phyloP scores from a whole-genome alignment of 352 stramenopile genomes.

The Globisporangium yorkense region DNA sequence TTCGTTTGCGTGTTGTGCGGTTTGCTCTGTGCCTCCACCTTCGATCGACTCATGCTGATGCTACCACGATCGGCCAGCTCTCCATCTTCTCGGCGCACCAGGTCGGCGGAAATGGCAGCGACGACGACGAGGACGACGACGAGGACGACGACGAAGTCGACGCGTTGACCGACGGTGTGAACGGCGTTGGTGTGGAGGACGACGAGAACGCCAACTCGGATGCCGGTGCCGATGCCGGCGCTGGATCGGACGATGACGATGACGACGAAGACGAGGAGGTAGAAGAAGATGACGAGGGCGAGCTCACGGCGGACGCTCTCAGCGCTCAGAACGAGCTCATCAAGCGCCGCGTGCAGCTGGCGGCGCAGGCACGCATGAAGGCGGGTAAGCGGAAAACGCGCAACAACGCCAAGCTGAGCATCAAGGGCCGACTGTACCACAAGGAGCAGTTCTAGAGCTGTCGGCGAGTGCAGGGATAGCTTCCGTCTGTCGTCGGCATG shows the following conservation, averaged over 20 bases:
- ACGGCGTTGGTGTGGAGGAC: conserved; percentile 26
- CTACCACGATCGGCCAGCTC: conserved; percentile 26
- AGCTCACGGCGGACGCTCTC: conserved; percentile 25
- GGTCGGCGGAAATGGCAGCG: conserved; percentile 24
- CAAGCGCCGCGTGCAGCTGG: conserved; percentile 76
- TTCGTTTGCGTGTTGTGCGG: background rate
- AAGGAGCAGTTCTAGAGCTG: conserved; percentile 68
- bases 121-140: conserved; percentile 44
- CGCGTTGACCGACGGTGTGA: conserved; percentile 29
- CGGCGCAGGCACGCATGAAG: conserved; percentile 55
- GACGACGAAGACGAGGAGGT: conserved; percentile 22
- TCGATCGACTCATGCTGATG: background rate
- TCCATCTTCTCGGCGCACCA: conserved; percentile 82
- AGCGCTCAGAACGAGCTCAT: conserved; percentile 66
- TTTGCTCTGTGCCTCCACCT: background rate
- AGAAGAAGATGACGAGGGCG: conserved; percentile 13
- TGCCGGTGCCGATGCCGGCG: conserved; percentile 8
- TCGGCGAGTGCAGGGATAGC: background rate
- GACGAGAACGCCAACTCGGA: conserved; percentile 14
- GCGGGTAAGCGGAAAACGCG: conserved; percentile 52
- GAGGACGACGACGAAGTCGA: conserved; percentile 25
- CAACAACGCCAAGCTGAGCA: conserved; percentile 79
- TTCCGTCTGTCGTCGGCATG: background rate
- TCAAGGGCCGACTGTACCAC: conserved; percentile 82
- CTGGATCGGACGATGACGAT: background rate